A percentile compares a stretch with the other conserved stretches of the same genome.
These are phyloP conservation scores for Septoria petroselini DNA, from an alignment of 2,329 filamentous ascomycete species.

Conservation along the genomic window DNA sequence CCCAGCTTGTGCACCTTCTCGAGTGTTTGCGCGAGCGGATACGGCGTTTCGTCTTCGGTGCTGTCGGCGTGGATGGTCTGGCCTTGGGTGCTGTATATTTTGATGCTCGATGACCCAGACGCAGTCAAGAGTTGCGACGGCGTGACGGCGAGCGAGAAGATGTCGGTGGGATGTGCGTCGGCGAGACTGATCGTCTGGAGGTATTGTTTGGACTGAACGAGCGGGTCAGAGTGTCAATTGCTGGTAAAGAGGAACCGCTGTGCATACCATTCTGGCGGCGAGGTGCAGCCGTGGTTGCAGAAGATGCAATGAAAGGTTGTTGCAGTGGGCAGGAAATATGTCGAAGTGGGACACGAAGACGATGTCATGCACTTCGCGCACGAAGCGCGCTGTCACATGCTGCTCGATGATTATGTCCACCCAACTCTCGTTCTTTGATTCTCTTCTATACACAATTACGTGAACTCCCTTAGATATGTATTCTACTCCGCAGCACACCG, in stretches of 20 bases:
- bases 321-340: background rate
- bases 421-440: too few relatives aligned
- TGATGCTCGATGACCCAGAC: slow-evolving; percentile 78
- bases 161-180: slow-evolving; percentile 48
- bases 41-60: slow-evolving; percentile 53
- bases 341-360: slow-evolving; percentile 8
- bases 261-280: too few relatives aligned
- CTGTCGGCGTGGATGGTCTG: slow-evolving; percentile 34
- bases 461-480: too few relatives aligned
- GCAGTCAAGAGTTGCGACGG: slow-evolving; percentile 65
- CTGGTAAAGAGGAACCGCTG: too few relatives aligned
- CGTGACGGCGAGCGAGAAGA: slow-evolving; percentile 40
- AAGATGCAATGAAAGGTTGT: background rate
- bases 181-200: slow-evolving; percentile 88
- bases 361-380: slow-evolving; percentile 15
- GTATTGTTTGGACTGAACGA: slow-evolving; percentile 88
- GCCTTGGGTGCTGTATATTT: slow-evolving; percentile 68
- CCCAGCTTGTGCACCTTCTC: slow-evolving; percentile 78
- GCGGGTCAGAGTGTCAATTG: too few relatives aligned
- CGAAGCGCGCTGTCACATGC: slow-evolving; percentile 11
- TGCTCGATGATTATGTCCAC: too few relatives aligned
- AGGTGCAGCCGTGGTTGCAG: slow-evolving; percentile 3
- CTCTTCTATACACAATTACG: too few relatives aligned
- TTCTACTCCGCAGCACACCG: too few relatives aligned
- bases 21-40: slow-evolving; percentile 76